A percentile compares a stretch with the other conserved stretches of the same genome.
Evolutionary conservation across 768 basidiomycete species (phyloP).

Genomic region (Tulasnella sp.): DNA sequence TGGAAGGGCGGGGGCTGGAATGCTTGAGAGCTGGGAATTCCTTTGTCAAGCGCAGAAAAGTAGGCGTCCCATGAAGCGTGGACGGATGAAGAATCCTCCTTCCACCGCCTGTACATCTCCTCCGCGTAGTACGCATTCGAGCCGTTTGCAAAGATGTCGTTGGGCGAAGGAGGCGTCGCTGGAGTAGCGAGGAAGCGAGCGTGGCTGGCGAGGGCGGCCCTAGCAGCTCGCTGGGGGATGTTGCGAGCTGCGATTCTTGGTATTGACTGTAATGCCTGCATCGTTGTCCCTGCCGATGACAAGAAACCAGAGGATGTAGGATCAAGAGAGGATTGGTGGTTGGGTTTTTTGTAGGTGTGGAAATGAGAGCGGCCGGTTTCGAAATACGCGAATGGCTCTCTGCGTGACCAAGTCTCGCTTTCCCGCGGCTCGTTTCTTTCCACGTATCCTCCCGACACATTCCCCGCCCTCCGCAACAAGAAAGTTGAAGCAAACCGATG

Average conservation of each 20-base stretch:
- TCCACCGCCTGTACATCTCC: constrained; percentile 93
- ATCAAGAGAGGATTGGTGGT: not conserved
- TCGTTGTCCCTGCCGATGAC: constrained; percentile 6
- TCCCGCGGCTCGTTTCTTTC: not conserved
- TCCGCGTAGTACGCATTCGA: constrained; percentile 91
- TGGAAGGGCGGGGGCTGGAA: constrained; percentile 73
- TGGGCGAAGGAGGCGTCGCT: constrained; percentile 51
- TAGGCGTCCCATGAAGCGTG: constrained; percentile 93
- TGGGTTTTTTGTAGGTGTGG: not conserved
- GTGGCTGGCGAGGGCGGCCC: not conserved
- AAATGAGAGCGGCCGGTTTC: not conserved
- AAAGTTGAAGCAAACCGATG: constrained; percentile 1
- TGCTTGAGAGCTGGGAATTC: constrained; percentile 67
- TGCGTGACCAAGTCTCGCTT: not conserved
- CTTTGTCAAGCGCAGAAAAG: constrained; percentile 88
- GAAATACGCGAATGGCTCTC: not conserved
- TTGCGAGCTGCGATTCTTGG: not conserved
- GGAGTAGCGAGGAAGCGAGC: constrained; percentile 23
- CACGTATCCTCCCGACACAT: not conserved
- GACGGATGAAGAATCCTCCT: constrained; percentile 81
- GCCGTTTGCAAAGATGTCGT: constrained; percentile 84
- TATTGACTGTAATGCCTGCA: constrained; percentile 6
- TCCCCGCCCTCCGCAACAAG: not conserved
- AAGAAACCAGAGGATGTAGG: not conserved
- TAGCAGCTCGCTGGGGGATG: not conserved